phyloP scores from a whole-genome alignment of 768 basidiomycete species.

The Boletales sp. region DNA sequence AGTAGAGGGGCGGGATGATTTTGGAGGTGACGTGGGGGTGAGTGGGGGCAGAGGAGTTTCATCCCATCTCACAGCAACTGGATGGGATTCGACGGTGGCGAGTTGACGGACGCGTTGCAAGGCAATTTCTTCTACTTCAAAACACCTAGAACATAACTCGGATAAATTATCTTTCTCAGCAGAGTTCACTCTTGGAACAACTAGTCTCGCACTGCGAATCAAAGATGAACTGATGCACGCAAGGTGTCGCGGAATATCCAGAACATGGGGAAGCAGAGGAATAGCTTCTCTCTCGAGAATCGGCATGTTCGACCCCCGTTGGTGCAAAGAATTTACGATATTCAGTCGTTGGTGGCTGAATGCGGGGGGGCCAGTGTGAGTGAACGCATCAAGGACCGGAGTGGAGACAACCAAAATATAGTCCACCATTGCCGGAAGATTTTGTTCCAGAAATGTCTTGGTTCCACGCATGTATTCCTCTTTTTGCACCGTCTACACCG shows the following conservation, averaged over 20 bases:
- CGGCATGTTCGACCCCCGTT: slow-evolving; percentile 53
- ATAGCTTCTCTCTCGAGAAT: slow-evolving; percentile 66
- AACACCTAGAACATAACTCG: slow-evolving; percentile 58
- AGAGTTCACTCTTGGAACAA: slow-evolving; percentile 34
- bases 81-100: slow-evolving; percentile 26
- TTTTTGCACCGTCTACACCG: slow-evolving; percentile 55
- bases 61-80: slow-evolving; percentile 16
- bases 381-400: slow-evolving; percentile 31
- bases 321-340: slow-evolving; percentile 53
- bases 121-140: slow-evolving; percentile 68
- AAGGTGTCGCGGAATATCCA: slow-evolving; percentile 77
- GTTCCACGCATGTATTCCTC: slow-evolving; percentile 82
- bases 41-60: slow-evolving; percentile 10
- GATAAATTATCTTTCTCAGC: slow-evolving; percentile 39
- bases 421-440: slow-evolving; percentile 68
- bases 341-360: slow-evolving; percentile 51
- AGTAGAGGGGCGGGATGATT: slow-evolving; percentile 44
- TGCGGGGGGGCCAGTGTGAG: slow-evolving; percentile 23
- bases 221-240: slow-evolving; percentile 74
- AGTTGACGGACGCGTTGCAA: slow-evolving; percentile 63
- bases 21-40: slow-evolving; percentile 26
- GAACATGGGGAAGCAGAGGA: slow-evolving; percentile 65
- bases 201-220: slow-evolving; percentile 54
- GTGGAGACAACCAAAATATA: slow-evolving; percentile 75
- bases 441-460: slow-evolving; percentile 67